Base-by-base conservation (phyloP, 139 green algal species). In the Edaphochlamys debaryana region DNA sequence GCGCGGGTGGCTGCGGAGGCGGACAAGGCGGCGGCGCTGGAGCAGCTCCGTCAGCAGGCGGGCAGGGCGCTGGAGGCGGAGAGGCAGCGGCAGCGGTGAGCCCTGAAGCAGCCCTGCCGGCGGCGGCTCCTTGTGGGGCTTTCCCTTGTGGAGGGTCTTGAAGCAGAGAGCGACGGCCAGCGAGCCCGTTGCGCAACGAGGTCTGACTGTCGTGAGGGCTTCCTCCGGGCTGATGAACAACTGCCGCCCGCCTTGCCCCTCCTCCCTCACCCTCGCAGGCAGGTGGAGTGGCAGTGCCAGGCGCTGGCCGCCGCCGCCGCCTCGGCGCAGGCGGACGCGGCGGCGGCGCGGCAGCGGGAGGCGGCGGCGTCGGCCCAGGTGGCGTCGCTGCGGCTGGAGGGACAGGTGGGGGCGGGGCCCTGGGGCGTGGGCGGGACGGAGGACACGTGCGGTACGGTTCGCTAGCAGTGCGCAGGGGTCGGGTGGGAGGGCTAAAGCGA, bases 11-110 rank as follows among this genome's bases (percentile, higher is more conserved):
- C 75, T 2, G 75, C 41, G 60, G 60, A 71, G 60, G 60, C 42
- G 30, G 75, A 54, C 45, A 54, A 81, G 75, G 36, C 54, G 40
- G 34, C 37, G 75, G 75, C 75, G 75, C 29, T 23, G 60, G 60
- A 63, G 40, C 62, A 30, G 54, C 40, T 71, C 22, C 45, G 40
- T n/a, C 40, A 72, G 17, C 25, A 22, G 40, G 75, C 60, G 15
- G 75, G 71, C 30, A 17, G 5, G 60, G 75, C 62, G 54, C 67
- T 71, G 8, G 36, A 41, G 29, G 54, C 69, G 60, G 75, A 62
- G 40, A 40, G 63, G 8, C 36, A 81, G 42, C 41, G 32, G 32
- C 60, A 81, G 20, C 34, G 73, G 72, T 79, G 72, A 37, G 72
- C 54, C 23, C 38, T 69, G 52, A 38, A 56, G 72, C 8, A 22